Evolutionary conservation across 1,284 basidiomycete genomes (phyloP), one percentile per base, ranked within the genome.

Genomic region (Coniferiporia weirii): DNA sequence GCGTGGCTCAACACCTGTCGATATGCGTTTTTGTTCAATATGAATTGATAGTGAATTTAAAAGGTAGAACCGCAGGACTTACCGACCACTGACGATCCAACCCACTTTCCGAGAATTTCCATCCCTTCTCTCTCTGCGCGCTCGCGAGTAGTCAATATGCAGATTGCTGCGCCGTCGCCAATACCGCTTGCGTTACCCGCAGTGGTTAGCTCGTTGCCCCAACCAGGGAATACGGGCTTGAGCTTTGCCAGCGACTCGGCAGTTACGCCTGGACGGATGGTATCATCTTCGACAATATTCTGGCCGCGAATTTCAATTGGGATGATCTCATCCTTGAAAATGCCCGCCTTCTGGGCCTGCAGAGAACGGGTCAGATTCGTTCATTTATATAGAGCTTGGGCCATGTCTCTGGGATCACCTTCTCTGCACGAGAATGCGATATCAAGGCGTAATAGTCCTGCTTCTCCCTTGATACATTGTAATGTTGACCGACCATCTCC

Each of bases 141-240:
- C 60, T 82, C 84, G 56, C 96, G 83, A 46, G 93, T 89, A 7
- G 92, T 93, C 64, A 99, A 76, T 53, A 99, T 81, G 61, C 93
- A 91, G 17, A 96, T 75, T 7, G 93, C 96, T 35, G 95, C 96
- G 57, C 96, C 96, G 71, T 99, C 96, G 9, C 94, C 94, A 35
- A 98, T 83, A 59, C 95, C 95, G 64, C 93, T 95, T 0, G 95
- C 93, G 71, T 98, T 98, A 19, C 57, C 57, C n/a, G 60, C 85
- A 67, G 93, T 95, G 0, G 91, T 93, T 3, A 83, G 79, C 4
- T 78, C 73, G 36, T 82, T 76, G 13, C 88, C 89, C 88, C 91
- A 94, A 57, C 91, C 76, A 7, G 87, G 84, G 68, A 93, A 93
- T 3, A 80, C 89, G 4, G 91, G 79, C 65, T 87, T 89, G 54